Percentiles rank a stretch among this genome's conserved stretches.
These are phyloP conservation scores for Mortierella claussenii DNA, from an alignment of 192 early-diverging fungal species.

Conservation along the genomic window DNA sequence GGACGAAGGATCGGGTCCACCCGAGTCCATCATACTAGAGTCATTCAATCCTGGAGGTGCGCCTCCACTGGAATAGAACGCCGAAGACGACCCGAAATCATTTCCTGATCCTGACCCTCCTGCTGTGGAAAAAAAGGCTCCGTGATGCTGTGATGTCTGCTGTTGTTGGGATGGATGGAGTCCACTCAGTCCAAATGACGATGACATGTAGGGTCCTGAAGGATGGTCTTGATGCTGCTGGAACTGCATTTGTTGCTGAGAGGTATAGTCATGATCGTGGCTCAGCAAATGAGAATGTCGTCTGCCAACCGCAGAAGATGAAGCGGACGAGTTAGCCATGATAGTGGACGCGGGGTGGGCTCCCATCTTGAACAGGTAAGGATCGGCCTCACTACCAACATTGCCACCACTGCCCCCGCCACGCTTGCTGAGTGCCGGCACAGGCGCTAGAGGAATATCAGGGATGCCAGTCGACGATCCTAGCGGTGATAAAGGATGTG, in stretches of 20 bases:
- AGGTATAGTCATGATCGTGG: constrained; percentile 43
- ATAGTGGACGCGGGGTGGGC: constrained; percentile 17
- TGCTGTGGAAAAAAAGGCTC: constrained; percentile 28
- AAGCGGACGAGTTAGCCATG: constrained; percentile 8
- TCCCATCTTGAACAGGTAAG: constrained; percentile 44
- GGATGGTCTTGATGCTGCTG: constrained; percentile 21
- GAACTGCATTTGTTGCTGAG: constrained; percentile 17
- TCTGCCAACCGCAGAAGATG: constrained; percentile 17
- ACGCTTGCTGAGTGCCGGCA: constrained; percentile 23
- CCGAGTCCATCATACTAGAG: constrained; percentile 26
- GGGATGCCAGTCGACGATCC: constrained; percentile 13
- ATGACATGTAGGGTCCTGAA: constrained; percentile 8
- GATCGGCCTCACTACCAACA: constrained; percentile 23
- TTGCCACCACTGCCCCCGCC: constrained; percentile 1
- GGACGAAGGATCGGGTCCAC: constrained; percentile 18
- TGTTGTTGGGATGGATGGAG: constrained; percentile 24
- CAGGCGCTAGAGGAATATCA: constrained; percentile 28
- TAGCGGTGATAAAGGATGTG: constrained; percentile 17
- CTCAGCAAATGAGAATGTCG: constrained; percentile 47
- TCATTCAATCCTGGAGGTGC: constrained; percentile 8
- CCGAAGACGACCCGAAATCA: constrained; percentile 31
- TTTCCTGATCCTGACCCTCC: constrained; percentile 19
- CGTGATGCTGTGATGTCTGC: constrained; percentile 34
- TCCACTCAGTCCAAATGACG: constrained; percentile 27
- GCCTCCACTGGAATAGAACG: constrained; percentile 29